A percentile compares a stretch with the other conserved stretches of the same genome.
These are phyloP conservation scores for Suhomyces panamericanus DNA, from an alignment of 1,139 yeast genomes.

Conservation along the genomic window DNA sequence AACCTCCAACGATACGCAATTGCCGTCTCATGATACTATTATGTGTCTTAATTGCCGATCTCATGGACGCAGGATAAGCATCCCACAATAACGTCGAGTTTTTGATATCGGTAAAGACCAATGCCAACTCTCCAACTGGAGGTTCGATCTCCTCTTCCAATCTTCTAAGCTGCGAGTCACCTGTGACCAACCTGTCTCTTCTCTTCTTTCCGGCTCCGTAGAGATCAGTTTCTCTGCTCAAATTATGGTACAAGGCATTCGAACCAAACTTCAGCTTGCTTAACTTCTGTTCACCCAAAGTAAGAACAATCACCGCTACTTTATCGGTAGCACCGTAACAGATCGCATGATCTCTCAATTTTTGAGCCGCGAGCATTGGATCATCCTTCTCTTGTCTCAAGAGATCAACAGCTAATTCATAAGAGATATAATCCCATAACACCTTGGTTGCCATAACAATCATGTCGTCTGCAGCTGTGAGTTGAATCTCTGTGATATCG, in stretches of 20 bases:
- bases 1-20: slow-evolving; percentile 89
- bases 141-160: slow-evolving; percentile 92
- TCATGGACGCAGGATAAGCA: slow-evolving; percentile 87
- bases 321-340: slow-evolving; percentile 87
- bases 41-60: slow-evolving; percentile 93
- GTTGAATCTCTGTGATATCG: slow-evolving; percentile 59
- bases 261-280: slow-evolving; percentile 29
- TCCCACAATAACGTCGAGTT: slow-evolving; percentile 95
- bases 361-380: slow-evolving; percentile 92
- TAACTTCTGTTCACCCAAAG: slow-evolving; percentile 50
- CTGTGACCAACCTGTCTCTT: slow-evolving; percentile 53
- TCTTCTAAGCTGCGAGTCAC: slow-evolving; percentile 79
- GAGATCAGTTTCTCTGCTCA: slow-evolving; percentile 45
- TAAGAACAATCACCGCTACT: slow-evolving; percentile 79
- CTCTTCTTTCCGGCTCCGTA: slow-evolving; percentile 54
- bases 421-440: slow-evolving; percentile 81
- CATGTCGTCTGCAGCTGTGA: slow-evolving; percentile 77
- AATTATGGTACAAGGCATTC: slow-evolving; percentile 38
- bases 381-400: slow-evolving; percentile 79
- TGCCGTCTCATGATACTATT: slow-evolving; percentile 94
- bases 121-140: slow-evolving; percentile 90
- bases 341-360: slow-evolving; percentile 88
- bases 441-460: slow-evolving; percentile 82
- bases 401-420: slow-evolving; percentile 87
- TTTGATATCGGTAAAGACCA: slow-evolving; percentile 96